Base-by-base conservation (phyloP, 1,284 basidiomycete species). In the Volvariella surrecta region DNA sequence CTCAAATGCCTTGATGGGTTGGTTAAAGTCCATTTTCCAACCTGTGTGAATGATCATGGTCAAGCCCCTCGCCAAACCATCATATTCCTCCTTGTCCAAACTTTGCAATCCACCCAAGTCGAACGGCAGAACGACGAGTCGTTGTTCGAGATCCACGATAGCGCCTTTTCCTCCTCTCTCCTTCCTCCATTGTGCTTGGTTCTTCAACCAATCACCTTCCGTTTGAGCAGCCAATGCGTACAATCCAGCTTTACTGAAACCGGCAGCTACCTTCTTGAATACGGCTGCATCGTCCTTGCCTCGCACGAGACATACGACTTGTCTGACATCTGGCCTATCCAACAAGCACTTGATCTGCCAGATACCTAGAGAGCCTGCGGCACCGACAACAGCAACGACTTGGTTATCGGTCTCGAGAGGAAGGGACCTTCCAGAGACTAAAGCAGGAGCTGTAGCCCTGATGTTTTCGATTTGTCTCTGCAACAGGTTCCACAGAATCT, bases 1-100 rank as follows among this genome's bases (percentile, higher is more conserved):
- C 38, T 50, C 46, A 28, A 50, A 50, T 11, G 40, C 42, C 22
- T 45, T 30, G 15, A 45, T 42, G 17, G 45, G 40, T 31, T 50
- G 48, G 16, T 50, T 50, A 28, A 50, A 50, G 41, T 50, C 48
- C 48, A 50, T 50, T 37, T 50, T 50, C 48, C 48, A 50, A 16
- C 40, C 48, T 6, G 48, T 45, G 34, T 50, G 48, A 9, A 50
- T 50, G 43, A 50, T 50, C 3, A 44, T 45, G 10, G 48, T 50
- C 24, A 50, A 41, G 21, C 34, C 32, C 10, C 37, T 18, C 7
- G 48, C 48, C 10, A 50, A 34, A 10, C 40, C 43, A 7, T 39
- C 16, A 37, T 45, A 50, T 20, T 48, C 48, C 17, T 22, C 32
- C 7, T 40, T 10, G 16, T 40, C 46, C 30, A 50, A 43, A 11